Evolutionary conservation across 208 protist species (phyloP), one percentile per base, ranked within the genome.

Genomic region (Tetramitus jugosus): DNA sequence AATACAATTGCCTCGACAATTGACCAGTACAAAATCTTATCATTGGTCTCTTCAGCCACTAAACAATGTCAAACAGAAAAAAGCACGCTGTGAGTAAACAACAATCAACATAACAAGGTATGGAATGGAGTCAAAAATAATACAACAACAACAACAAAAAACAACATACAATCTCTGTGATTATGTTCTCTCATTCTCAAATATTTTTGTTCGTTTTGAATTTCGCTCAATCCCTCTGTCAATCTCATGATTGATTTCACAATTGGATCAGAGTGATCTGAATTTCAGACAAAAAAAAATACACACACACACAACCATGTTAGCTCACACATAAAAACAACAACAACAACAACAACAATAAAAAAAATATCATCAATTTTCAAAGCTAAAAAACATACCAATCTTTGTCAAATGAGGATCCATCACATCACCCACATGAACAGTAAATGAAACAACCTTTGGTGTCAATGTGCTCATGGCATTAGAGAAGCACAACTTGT

Each of bases 401-500:
- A 71, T 3, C 26, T 74, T 74, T 10, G 4, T 53, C 29, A 74
- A 31, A 23, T 74, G 7, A 43, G 67, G 67, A 52, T 74, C 67
- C 1, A 74, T 39, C 10, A 46, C 29, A 49, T 88, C 80, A 35
- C 84, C 86, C 26, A 91, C 84, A 14, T 83, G 45, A 13, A 94
- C 84, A 2, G 84, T 85, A 75, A 95, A 91, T 23, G 87, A 77
- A 23, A 95, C 90, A 37, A 91, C 83, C 80, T 95, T 95, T 29
- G 49, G 52, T 3, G 88, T 90, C 0, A 93, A 14, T 8, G 85
- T 91, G 77, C 87, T 91, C 89, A 95, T 94, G 43, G 75, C 82
- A 80, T 95, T 95, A 17, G 82, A 88, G 69, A 95, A 93, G 85
- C 91, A 95, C 60, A 95, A 92, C 40, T 76, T 65, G 83, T 94